Evolutionary conservation across 2,329 filamentous ascomycete species (phyloP), one percentile per base, ranked within the genome.

Genomic region (Tolypocladium tropicale): DNA sequence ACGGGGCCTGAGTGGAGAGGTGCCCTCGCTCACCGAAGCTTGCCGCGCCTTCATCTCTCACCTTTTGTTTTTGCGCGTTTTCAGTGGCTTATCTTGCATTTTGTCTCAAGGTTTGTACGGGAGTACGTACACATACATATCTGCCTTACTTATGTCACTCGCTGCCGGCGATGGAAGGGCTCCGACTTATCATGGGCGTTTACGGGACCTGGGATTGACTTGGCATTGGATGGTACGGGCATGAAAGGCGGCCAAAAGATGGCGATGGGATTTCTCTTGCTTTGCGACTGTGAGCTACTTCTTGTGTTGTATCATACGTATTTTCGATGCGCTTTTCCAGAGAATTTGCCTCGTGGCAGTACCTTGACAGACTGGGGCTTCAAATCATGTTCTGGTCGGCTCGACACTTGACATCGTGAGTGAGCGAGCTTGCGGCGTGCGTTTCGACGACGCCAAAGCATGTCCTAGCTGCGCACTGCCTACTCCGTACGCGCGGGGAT

Each of bases 171-270:
- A 16, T 32, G 48, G 33, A 28, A 39, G 14, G 52, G 25, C 25
- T 32, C 39, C 39, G 32, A 34, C 37, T 48, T 43, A 41, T 28
- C 46, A 52, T 51, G 56, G 53, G 55, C 52, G 52, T 55, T 52
- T 39, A 33, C 49, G 52, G 66, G 59, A 60, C 52, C 57, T 59
- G 60, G 63, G 39, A 43, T 16, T 43, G 39, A 43, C 39, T 48
- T 33, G 54, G 51, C 51, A 53, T 54, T 65, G 67, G 67, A 68
- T 58, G 65, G 64, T 60, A 64, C 59, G 66, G 61, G 32, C 59
- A 62, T 59, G 64, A 64, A n/a, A 21, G 30, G 46, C 62, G 66
- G 62, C 55, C 55, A 60, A 68, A 64, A 67, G 63, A 68, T 58
- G 67, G 62, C 60, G 59, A 66, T 49, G 59, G 65, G 62, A 61